phyloP scores from a whole-genome alignment of 2,329 filamentous ascomycete species.

The Aureobasidium lini region DNA sequence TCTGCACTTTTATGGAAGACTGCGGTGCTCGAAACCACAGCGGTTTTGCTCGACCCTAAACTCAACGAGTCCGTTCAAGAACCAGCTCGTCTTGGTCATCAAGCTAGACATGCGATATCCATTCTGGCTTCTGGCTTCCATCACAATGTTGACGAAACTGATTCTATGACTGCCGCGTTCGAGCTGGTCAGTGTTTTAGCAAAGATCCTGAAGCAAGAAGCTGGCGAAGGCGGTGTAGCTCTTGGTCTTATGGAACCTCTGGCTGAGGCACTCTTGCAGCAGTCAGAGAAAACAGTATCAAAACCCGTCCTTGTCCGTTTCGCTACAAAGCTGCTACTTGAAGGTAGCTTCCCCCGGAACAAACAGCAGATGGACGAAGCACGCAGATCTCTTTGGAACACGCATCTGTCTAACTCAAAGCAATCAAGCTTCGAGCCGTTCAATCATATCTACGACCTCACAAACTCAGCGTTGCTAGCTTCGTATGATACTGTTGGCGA shows the following conservation, averaged over 20 bases:
- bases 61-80: slow-evolving; percentile 8
- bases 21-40: not conserved
- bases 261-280: slow-evolving; percentile 2
- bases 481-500: slow-evolving; percentile 48
- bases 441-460: slow-evolving; percentile 56
- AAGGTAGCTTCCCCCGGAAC: slow-evolving; percentile 47
- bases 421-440: slow-evolving; percentile 49
- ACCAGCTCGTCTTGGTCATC: slow-evolving; percentile 8
- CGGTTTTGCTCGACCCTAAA: not conserved
- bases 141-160: not conserved
- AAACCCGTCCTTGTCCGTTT: slow-evolving; percentile 14
- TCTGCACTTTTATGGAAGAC: not conserved
- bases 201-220: slow-evolving; percentile 7
- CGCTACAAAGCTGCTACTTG: slow-evolving; percentile 19
- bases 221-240: slow-evolving; percentile 13
- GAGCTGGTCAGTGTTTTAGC: not conserved
- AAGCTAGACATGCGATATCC: slow-evolving; percentile 7
- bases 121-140: slow-evolving; percentile 8
- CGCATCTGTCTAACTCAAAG: slow-evolving; percentile 29
- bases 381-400: slow-evolving; percentile 60
- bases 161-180: not conserved
- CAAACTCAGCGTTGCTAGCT: slow-evolving; percentile 45
- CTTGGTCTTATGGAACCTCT: slow-evolving; percentile 15
- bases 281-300: not conserved
- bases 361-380: slow-evolving; percentile 58